Base-by-base conservation (phyloP, 495 filamentous ascomycete genomes). In the Staphylotrichum tortipilum region DNA sequence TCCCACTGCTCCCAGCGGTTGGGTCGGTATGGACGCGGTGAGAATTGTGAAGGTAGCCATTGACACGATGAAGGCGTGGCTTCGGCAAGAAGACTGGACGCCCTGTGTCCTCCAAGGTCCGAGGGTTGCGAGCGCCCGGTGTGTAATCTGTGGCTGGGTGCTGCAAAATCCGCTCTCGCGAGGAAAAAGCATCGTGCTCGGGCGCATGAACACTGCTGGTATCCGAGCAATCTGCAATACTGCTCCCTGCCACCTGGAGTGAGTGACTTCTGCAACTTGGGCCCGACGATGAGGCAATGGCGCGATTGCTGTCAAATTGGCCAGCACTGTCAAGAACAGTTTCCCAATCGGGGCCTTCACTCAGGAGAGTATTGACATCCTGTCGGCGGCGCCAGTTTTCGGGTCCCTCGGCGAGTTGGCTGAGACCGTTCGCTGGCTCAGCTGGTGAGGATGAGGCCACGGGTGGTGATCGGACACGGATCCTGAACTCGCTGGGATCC, bases 171-270 rank as follows among this genome's bases (percentile, higher is more conserved):
- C 47, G 57, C 7, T 62, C 58, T 1, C 44, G 52, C 2, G 60
- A 66, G 18, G 48, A 31, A 33, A 57, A 59, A 3, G 15, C 38
- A 26, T 58, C 47, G 18, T 38, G 36, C 7, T 19, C 24, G 18
- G 30, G 29, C 4, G 8, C 22, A 15, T 36, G 29, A 28, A 58
- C 44, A 21, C 50, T 47, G 19, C 45, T 55, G 9, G 55, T 49
- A 19, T 72, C 66, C 0, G 67, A 71, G 30, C 52, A 65, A 38
- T 67, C 57, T 0, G 68, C 69, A 29, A 71, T 55, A 34, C 68
- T 70, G 50, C 65, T 68, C n/a, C 68, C 67, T 3, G 67, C 59
- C 10, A 30, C 21, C 47, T 67, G 62, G 29, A 45, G 22, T 1
- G 26, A 14, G 6, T 39, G 58, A 39, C 26, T 53, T 1, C 33